phyloP scores from a whole-genome alignment of 2,329 filamentous ascomycete species.

The Neurospora crassa region DNA sequence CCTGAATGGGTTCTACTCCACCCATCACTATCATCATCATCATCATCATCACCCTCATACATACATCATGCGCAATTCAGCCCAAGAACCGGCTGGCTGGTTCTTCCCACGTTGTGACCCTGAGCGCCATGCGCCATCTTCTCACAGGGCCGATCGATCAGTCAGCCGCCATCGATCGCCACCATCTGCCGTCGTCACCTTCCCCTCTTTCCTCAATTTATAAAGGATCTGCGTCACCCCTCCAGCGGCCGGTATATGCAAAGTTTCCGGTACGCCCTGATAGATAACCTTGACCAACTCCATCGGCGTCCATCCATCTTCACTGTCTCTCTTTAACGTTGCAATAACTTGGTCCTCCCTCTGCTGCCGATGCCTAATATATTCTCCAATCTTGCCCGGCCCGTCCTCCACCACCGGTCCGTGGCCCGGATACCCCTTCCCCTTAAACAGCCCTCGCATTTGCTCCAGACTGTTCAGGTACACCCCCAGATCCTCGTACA shows the following conservation, averaged over 20 bases:
- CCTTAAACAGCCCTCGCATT: conserved; percentile 53
- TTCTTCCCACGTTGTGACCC: background rate
- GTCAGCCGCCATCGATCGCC: conserved; percentile 35
- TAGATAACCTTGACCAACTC: conserved; percentile 88
- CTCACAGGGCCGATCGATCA: conserved; percentile 32
- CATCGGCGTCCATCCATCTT: conserved; percentile 52
- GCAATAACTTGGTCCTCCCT: conserved; percentile 70
- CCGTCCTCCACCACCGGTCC: conserved; percentile 70
- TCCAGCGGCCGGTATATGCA: conserved; percentile 66
- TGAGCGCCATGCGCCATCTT: background rate
- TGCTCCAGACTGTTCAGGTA: conserved; percentile 52
- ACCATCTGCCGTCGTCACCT: conserved; percentile 35
- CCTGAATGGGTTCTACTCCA: background rate
- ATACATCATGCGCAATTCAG: background rate
- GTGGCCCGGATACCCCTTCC: conserved; percentile 78
- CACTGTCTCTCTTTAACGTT: conserved; percentile 36
- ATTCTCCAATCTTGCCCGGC: conserved; percentile 63
- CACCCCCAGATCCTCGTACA: conserved; percentile 56
- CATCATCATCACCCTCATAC: no score
- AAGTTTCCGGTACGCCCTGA: conserved; percentile 60
- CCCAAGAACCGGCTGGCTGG: background rate
- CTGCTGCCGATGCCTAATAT: conserved; percentile 70
- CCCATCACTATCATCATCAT: background rate
- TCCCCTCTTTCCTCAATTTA: conserved; percentile 70
- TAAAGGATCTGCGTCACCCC: conserved; percentile 69